phyloP scores from a whole-genome alignment of 2,329 filamentous ascomycete species.

The Beauveria medogensis region DNA sequence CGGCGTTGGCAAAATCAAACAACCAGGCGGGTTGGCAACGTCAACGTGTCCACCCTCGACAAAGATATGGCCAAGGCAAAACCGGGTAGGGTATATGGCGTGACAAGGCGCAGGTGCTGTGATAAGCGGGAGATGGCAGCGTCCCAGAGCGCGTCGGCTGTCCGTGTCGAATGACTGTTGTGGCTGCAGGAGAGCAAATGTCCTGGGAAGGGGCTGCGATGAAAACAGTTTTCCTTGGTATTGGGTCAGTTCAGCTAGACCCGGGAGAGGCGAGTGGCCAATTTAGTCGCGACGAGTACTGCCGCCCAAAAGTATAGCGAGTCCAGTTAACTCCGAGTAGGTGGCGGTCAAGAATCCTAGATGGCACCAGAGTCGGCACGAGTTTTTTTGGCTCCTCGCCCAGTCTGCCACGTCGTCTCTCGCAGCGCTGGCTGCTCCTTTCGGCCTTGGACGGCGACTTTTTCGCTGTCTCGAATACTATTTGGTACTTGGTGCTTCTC shows the following conservation, averaged over 20 bases:
- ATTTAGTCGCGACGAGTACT: constrained; percentile 2
- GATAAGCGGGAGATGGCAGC: background rate
- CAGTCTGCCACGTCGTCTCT: background rate
- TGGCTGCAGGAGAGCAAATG: constrained; percentile 6
- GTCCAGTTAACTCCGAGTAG: constrained; percentile 6
- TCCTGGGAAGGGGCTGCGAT: background rate
- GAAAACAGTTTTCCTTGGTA: constrained; percentile 1
- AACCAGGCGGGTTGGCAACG: background rate
- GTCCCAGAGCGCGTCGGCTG: background rate
- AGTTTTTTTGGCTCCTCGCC: background rate
- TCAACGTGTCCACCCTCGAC: background rate
- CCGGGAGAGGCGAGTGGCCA: constrained; percentile 6
- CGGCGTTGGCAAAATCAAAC: constrained; percentile 7
- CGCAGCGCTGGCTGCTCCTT: background rate
- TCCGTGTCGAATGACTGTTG: background rate
- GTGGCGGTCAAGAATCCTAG: constrained; percentile 7
- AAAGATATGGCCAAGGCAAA: background rate
- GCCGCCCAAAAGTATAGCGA: constrained; percentile 1
- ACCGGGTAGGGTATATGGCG: constrained; percentile 2
- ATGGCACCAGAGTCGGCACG: background rate
- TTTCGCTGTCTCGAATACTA: background rate
- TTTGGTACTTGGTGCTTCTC: constrained; percentile 5
- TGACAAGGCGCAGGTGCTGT: constrained; percentile 1
- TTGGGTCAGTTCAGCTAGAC: background rate
- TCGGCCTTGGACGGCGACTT: background rate